phyloP scores from a whole-genome alignment of 2,329 filamentous ascomycete species.

The Botrytis elliptica region DNA sequence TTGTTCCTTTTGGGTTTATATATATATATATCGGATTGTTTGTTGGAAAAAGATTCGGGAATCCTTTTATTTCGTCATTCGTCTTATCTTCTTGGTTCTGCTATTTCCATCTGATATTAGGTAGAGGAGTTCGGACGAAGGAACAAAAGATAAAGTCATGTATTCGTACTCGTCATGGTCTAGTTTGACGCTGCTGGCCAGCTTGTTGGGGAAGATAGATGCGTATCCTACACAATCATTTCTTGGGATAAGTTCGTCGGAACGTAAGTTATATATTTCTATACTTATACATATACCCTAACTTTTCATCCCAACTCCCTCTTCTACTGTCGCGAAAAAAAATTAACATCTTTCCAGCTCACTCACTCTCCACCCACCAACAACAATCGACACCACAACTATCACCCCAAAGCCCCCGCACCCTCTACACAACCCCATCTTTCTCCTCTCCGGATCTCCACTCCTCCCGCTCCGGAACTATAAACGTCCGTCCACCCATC shows the following conservation, averaged over 20 bases:
- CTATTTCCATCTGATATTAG: neutral
- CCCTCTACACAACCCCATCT: neutral
- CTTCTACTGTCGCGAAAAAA: neutral
- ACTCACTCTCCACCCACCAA: neutral
- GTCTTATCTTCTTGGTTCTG: neutral
- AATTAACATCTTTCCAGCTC: neutral
- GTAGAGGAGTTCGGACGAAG: neutral
- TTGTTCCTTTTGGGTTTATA: neutral
- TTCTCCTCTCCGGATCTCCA: neutral
- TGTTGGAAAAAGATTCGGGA: neutral
- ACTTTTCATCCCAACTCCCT: neutral
- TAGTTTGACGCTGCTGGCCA: neutral
- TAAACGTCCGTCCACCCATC: neutral
- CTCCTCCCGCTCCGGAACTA: neutral
- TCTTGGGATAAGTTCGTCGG: neutral
- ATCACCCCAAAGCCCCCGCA: neutral
- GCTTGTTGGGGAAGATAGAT: neutral
- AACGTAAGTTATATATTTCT: neutral
- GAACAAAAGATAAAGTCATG: neutral
- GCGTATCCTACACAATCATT: slow-evolving; percentile 1
- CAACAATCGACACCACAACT: neutral
- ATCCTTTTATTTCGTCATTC: neutral
- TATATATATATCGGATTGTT: neutral
- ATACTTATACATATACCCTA: neutral
- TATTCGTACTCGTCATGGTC: neutral